phyloP scores from a whole-genome alignment of 2,329 filamentous ascomycete species.

The Trichoderma citrinoviride region DNA sequence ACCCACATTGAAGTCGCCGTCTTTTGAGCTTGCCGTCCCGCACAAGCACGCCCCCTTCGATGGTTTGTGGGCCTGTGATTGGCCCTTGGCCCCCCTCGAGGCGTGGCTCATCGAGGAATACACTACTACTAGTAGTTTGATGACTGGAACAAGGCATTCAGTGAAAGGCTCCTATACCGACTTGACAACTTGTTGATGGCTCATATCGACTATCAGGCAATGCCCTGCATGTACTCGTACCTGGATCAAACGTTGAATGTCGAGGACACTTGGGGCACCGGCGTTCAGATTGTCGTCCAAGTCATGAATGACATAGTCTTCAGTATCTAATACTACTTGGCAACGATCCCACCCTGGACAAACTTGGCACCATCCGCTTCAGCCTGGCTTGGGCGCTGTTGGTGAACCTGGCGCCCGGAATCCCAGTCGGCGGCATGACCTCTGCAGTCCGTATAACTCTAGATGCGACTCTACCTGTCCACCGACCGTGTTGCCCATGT shows the following conservation, averaged over 20 bases:
- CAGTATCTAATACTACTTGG: too few relatives aligned
- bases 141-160: not conserved
- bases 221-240: not conserved
- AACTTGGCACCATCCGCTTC: not conserved
- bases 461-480: not conserved
- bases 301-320: not conserved
- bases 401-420: not conserved
- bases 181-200: not conserved
- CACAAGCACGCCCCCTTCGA: conserved; percentile 3
- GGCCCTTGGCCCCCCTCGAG: not conserved
- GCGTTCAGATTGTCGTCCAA: not conserved
- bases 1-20: conserved; percentile 1
- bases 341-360: not conserved
- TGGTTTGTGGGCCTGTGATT: not conserved
- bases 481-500: not conserved
- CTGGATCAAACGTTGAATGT: not conserved
- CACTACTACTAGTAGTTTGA: too few relatives aligned
- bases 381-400: not conserved
- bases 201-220: not conserved
- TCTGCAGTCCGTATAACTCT: not conserved
- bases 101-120: not conserved
- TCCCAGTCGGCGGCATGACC: not conserved
- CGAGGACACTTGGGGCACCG: not conserved
- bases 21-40: not conserved
- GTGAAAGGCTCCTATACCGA: not conserved